These are phyloP conservation scores for Plasmodium adleri DNA, from an alignment of 169 alveolate genomes.

Conservation along the genomic window DNA sequence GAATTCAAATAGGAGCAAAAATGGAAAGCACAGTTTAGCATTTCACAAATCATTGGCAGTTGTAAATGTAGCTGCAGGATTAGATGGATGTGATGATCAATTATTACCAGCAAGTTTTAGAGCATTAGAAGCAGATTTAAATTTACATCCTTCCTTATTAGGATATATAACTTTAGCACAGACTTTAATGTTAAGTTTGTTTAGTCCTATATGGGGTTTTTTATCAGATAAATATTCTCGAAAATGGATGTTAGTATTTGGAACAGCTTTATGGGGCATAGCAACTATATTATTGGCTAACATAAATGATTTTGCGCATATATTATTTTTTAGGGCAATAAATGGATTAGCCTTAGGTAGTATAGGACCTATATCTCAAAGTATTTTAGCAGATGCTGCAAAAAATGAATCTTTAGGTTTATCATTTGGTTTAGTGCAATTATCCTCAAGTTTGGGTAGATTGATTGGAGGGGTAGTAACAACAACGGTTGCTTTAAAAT, in stretches of 20 bases:
- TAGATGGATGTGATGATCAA: constrained; percentile 93
- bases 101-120: constrained; percentile 91
- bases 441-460: constrained; percentile 88
- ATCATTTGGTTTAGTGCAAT: constrained; percentile 90
- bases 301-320: constrained; percentile 85
- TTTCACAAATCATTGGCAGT: constrained; percentile 81
- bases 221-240: constrained; percentile 89
- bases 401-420: constrained; percentile 82
- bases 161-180: constrained; percentile 90
- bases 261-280: constrained; percentile 91
- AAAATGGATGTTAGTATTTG: constrained; percentile 89
- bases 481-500: constrained; percentile 86
- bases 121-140: constrained; percentile 91
- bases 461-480: constrained; percentile 90
- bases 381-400: constrained; percentile 88
- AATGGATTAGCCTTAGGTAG: constrained; percentile 90
- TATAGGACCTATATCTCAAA: constrained; percentile 89
- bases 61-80: constrained; percentile 89
- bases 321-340: constrained; percentile 85
- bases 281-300: constrained; percentile 87
- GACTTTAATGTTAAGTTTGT: constrained; percentile 86
- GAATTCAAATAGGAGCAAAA: constrained; percentile 14
- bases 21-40: constrained; percentile 16
- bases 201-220: constrained; percentile 93
- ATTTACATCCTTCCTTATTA: constrained; percentile 87